A percentile compares a stretch with the other conserved stretches of the same genome.
These are phyloP conservation scores for Fragaria nilgerrensis DNA, from an alignment of 306 rosid genomes.

Conservation along the genomic window DNA sequence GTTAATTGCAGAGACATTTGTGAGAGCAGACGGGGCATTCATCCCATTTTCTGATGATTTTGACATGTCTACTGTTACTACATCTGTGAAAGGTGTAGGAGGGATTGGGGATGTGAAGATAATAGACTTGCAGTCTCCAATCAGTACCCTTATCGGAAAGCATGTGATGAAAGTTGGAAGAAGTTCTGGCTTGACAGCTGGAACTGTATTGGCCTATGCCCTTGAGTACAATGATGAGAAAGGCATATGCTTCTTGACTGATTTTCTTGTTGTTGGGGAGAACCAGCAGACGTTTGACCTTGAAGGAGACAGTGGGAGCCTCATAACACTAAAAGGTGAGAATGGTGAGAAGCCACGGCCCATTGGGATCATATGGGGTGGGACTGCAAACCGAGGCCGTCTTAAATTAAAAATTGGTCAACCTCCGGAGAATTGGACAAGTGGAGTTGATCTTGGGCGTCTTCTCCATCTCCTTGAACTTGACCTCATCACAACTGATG, in stretches of 20 bases:
- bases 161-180: slow-evolving; percentile 97
- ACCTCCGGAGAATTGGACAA: slow-evolving; percentile 99
- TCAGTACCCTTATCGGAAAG: slow-evolving; percentile 84
- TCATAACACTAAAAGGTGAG: slow-evolving; percentile 83
- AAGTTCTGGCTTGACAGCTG: slow-evolving; percentile 94
- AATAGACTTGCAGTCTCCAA: slow-evolving; percentile 87
- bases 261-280: slow-evolving; percentile 98
- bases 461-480: slow-evolving; percentile 96
- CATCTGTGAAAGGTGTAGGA: slow-evolving; percentile 85
- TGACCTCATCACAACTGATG: slow-evolving; percentile 85
- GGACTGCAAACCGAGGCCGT: slow-evolving; percentile 97
- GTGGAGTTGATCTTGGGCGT: slow-evolving; percentile 98
- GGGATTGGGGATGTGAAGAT: slow-evolving; percentile 77
- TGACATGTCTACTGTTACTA: slow-evolving; percentile 85
- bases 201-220: slow-evolving; percentile 95
- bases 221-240: slow-evolving; percentile 97
- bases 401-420: slow-evolving; percentile 91
- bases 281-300: slow-evolving; percentile 98
- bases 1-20: slow-evolving; percentile 81
- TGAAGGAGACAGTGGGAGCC: slow-evolving; percentile 99
- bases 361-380: slow-evolving; percentile 99
- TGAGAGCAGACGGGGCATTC: slow-evolving; percentile 97
- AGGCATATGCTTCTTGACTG: slow-evolving; percentile 97
- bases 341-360: slow-evolving; percentile 77
- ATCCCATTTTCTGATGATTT: slow-evolving; percentile 98